phyloP scores from a whole-genome alignment of 306 rosid species.

The Gynostemma pentaphyllum region DNA sequence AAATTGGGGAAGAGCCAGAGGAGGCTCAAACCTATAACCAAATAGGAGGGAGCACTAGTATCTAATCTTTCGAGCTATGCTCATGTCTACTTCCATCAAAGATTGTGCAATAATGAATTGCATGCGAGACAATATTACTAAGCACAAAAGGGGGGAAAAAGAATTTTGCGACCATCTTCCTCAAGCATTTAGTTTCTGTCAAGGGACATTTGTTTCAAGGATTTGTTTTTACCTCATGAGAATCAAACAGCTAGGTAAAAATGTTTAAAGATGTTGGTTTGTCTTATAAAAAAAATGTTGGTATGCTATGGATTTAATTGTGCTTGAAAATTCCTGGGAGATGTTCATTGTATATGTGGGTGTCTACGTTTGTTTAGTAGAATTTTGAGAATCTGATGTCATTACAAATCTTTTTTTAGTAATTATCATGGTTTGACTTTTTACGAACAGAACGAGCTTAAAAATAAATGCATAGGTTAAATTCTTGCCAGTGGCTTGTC shows the following conservation, averaged over 20 bases:
- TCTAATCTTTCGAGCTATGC: no score
- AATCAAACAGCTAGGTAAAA: not conserved
- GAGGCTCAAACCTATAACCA: no score
- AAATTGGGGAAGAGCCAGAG: no score
- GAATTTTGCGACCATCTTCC: not conserved
- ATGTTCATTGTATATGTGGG: not conserved
- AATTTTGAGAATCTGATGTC: not conserved
- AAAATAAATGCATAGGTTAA: not conserved
- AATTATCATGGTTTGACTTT: not conserved
- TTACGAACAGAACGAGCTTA: not conserved
- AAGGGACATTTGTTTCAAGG: not conserved
- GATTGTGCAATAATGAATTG: no score
- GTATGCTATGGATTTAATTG: not conserved
- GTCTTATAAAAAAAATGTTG: not conserved
- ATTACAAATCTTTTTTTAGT: not conserved
- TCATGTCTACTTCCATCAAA: no score
- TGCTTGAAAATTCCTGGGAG: not conserved
- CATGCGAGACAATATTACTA: not conserved
- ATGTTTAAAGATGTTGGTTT: not conserved
- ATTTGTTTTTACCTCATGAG: not conserved
- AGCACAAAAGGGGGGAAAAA: not conserved
- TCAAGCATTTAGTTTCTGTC: not conserved
- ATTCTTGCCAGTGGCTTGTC: no score
- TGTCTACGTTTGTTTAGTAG: not conserved
- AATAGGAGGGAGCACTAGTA: no score